Base-by-base conservation (phyloP, 2,329 filamentous ascomycete genomes). In the Phialemoniopsis sp. region DNA sequence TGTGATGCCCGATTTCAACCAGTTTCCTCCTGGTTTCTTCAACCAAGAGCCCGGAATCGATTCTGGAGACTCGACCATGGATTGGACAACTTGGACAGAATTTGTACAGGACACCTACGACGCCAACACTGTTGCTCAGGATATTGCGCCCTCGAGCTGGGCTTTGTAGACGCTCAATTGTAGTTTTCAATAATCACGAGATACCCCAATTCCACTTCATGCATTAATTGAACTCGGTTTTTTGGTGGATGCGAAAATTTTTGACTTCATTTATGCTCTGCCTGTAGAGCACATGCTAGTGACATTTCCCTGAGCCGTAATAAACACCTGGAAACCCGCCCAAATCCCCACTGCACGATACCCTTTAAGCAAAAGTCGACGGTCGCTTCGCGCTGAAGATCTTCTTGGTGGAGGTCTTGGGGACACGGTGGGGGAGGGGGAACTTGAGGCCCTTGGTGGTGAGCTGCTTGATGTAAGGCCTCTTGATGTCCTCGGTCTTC, bases 381-480 rank as follows among this genome's bases (percentile, higher is more conserved):
- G 93, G 93, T 74, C 93, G 85, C 75, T 82, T 88, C 65, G 89
- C 82, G 67, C 86, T 81, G 79, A 95, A 98, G 68, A 97, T 67
- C 82, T 95, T 95, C 80, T 85, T 87, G 78, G 76, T 82, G 68
- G 70, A 72, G 71, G 79, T 78, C 76, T 89, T 90, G 76, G 84
- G 78, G 64, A 90, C 74, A 64, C 94, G 93, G 82, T 98, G 93
- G 67, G 93, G 93, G 57, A 98, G 88, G 68, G 93, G 93, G 88
- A 98, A 98, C 73, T 86, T 88, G 72, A 98, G 87, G 72, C 82
- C 69, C 86, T 97, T 97, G 73, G 79, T 75, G 67, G 95, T 74
- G 70, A 98, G 88, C 78, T 98, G 93, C 82, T 90, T 94, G 80
- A 98, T 95, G 85, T 98, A 98, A 56, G 93, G 91, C 70, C 93